Conservation (phyloP, 2,329 filamentous ascomycete species). For the Beauveria sp. region DNA sequence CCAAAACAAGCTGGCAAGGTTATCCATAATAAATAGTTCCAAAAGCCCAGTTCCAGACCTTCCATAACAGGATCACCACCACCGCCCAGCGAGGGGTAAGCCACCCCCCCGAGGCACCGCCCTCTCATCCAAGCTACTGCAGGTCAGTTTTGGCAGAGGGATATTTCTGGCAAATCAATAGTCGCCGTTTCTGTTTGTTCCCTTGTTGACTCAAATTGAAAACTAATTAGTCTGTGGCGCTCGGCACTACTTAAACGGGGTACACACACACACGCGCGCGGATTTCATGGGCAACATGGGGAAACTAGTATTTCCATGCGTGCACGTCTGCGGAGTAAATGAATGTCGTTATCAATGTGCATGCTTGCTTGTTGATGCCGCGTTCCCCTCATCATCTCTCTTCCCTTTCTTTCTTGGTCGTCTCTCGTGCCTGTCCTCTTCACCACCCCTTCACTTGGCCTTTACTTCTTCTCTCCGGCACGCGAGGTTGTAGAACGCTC, state of each 20-base stretch:
- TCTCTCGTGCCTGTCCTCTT: neutral
- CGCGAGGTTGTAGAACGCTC: too few relatives aligned
- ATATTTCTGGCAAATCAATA: constrained; percentile 2
- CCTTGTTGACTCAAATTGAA: neutral
- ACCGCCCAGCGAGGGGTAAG: neutral
- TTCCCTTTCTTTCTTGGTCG: neutral
- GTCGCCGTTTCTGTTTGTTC: neutral
- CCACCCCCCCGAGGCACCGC: neutral
- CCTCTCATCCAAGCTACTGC: neutral
- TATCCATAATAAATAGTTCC: neutral
- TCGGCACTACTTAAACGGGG: constrained; percentile 4
- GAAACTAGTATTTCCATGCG: too few relatives aligned
- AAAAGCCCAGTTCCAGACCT: neutral
- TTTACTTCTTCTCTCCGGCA: too few relatives aligned
- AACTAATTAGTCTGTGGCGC: neutral
- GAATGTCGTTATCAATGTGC: neutral
- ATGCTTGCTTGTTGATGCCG: neutral
- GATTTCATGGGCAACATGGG: neutral
- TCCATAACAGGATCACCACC: neutral
- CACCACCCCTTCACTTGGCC: neutral
- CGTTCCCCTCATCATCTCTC: neutral
- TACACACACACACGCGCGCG: neutral
- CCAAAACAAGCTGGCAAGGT: neutral
- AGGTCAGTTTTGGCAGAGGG: neutral
- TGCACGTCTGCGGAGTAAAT: neutral